Percentiles rank a stretch among this genome's conserved stretches.
These are phyloP conservation scores for Colletotrichum melonis DNA, from an alignment of 2,329 filamentous ascomycete species.

Conservation along the genomic window DNA sequence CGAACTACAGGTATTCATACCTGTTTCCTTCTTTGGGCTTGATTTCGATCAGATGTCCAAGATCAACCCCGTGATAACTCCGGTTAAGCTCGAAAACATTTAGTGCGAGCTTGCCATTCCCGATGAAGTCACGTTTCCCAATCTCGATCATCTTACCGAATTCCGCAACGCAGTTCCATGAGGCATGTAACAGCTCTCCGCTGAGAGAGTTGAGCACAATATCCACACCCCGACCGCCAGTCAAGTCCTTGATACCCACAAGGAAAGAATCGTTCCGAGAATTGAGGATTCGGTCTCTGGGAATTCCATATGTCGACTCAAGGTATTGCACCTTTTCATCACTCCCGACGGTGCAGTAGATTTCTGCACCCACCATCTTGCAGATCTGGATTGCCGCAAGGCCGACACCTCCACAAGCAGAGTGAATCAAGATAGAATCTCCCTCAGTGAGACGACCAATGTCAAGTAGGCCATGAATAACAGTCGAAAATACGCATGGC, in stretches of 20 bases:
- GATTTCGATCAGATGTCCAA: conserved; percentile 23
- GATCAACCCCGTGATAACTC: conserved; percentile 39
- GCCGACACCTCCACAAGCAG: conserved; percentile 43
- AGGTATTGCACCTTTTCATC: conserved; percentile 46
- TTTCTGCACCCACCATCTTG: conserved; percentile 44
- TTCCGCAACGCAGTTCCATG: conserved; percentile 53
- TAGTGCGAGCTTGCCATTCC: conserved; percentile 55
- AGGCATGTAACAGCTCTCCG: conserved; percentile 49
- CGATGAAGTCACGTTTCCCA: conserved; percentile 51
- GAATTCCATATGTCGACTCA: conserved; percentile 41
- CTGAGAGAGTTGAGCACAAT: conserved; percentile 50
- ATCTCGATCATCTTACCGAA: conserved; percentile 56
- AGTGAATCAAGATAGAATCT: conserved; percentile 44
- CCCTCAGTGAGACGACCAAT: conserved; percentile 41
- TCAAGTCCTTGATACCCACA: conserved; percentile 38
- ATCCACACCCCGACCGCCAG: conserved; percentile 42
- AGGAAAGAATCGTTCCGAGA: conserved; percentile 44
- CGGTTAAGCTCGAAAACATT: conserved; percentile 40
- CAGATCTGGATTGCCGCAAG: conserved; percentile 42
- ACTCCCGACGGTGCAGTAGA: conserved; percentile 48
- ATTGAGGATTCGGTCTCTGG: conserved; percentile 44
- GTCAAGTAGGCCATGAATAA: conserved; percentile 45
- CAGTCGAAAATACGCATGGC: conserved; percentile 48
- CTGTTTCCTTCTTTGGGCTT: conserved; percentile 12
- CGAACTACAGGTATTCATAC: not conserved